phyloP scores from a whole-genome alignment of 2,329 filamentous ascomycete species.

The Bisporella sp. region DNA sequence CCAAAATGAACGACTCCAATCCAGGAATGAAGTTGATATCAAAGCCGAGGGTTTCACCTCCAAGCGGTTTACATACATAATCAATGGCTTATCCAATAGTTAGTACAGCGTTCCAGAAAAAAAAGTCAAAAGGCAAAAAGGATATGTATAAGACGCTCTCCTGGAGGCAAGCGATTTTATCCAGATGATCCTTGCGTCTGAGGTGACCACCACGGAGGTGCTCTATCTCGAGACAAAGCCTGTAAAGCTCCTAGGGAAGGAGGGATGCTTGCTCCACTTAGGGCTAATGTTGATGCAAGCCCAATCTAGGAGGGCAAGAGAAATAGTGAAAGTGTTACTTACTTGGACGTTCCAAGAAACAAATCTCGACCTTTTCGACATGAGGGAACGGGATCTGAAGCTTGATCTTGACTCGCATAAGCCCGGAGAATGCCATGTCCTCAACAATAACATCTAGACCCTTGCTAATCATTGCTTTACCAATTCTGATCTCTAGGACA shows the following conservation, averaged over 20 bases:
- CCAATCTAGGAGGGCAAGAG: neutral
- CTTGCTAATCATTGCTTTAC: slow-evolving; percentile 95
- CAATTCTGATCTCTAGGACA: slow-evolving; percentile 87
- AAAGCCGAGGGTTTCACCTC: slow-evolving; percentile 91
- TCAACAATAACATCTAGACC: slow-evolving; percentile 96
- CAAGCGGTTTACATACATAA: slow-evolving; percentile 95
- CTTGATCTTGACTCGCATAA: slow-evolving; percentile 97
- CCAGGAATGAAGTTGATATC: slow-evolving; percentile 99
- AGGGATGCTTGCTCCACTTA: neutral
- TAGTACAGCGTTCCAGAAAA: slow-evolving; percentile 1
- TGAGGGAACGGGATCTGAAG: slow-evolving; percentile 94
- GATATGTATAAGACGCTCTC: neutral
- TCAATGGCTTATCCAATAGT: slow-evolving; percentile 55
- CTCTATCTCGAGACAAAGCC: neutral
- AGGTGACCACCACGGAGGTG: neutral
- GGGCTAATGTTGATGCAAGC: neutral
- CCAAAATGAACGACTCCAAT: slow-evolving; percentile 86
- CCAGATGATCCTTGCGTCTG: neutral
- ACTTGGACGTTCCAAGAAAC: slow-evolving; percentile 75
- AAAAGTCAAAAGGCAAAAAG: neutral
- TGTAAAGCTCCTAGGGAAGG: neutral
- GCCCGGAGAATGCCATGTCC: slow-evolving; percentile 90
- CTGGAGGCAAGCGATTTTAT: neutral
- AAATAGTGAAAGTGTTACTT: slow-evolving; percentile 6
- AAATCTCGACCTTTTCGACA: slow-evolving; percentile 90